phyloP scores from a whole-genome alignment of 192 early-diverging fungal species.

The Coemansia nantahalensis region DNA sequence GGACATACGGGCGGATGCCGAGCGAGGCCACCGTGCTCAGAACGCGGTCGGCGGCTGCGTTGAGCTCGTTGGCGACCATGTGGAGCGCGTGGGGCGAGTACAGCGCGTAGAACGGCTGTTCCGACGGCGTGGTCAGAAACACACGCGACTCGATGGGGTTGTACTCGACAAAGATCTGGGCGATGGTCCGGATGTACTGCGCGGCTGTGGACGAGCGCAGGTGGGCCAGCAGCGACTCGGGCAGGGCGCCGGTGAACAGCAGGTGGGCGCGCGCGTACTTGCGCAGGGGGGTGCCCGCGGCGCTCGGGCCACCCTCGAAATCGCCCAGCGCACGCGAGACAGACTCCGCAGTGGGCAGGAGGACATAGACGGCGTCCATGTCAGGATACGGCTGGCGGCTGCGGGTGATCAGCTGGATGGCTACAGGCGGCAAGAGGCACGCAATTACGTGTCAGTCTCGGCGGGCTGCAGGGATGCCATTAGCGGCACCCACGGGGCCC shows the following conservation, averaged over 20 bases:
- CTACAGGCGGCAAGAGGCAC: constrained; percentile 14
- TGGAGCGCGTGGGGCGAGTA: constrained; percentile 46
- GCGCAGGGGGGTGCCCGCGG: neutral
- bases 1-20: constrained; percentile 28
- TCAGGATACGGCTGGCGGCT: constrained; percentile 47
- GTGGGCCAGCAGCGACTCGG: constrained; percentile 35
- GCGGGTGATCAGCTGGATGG: constrained; percentile 43
- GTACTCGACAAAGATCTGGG: constrained; percentile 52
- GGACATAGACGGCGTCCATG: constrained; percentile 52
- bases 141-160: constrained; percentile 52
- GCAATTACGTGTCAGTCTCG: neutral
- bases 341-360: constrained; percentile 45
- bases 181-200: constrained; percentile 31
- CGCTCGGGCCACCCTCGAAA: constrained; percentile 11
- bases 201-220: constrained; percentile 39
- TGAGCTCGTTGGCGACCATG: constrained; percentile 25
- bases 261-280: constrained; percentile 45
- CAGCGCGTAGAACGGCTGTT: constrained; percentile 46
- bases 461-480: neutral
- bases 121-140: constrained; percentile 51
- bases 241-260: constrained; percentile 49
- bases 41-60: constrained; percentile 44
- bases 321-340: constrained; percentile 46
- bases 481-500: too few relatives aligned
- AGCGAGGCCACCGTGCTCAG: constrained; percentile 49